Evolutionary conservation across 306 rosid species (phyloP).

Genomic region (Myrica gale): DNA sequence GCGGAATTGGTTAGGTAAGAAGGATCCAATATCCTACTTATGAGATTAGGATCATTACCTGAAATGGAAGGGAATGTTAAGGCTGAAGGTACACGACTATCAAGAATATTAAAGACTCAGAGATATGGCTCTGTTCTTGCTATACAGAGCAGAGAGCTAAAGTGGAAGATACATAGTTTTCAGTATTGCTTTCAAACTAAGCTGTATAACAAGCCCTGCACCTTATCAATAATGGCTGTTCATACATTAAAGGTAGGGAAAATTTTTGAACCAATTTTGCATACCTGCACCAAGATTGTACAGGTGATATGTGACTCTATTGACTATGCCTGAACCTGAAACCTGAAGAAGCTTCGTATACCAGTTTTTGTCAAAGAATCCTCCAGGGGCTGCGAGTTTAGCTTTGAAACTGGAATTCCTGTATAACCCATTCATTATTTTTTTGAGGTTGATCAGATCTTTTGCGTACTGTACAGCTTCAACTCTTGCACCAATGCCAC

Average conservation of each 20-base stretch:
- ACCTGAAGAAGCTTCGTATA: slow-evolving; percentile 64
- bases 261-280: slow-evolving; percentile 18
- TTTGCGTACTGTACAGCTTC: slow-evolving; percentile 74
- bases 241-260: background rate
- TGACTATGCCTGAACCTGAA: slow-evolving; percentile 62
- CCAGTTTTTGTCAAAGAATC: slow-evolving; percentile 80
- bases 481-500: slow-evolving; percentile 78
- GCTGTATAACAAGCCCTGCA: too few relatives aligned
- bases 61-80: slow-evolving; percentile 23
- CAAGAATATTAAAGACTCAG: too few relatives aligned
- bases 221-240: background rate
- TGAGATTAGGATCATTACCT: slow-evolving; percentile 66
- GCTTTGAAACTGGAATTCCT: slow-evolving; percentile 49
- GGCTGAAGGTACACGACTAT: background rate
- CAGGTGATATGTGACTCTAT: slow-evolving; percentile 71
- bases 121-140: background rate
- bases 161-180: too few relatives aligned
- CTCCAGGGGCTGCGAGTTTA: slow-evolving; percentile 82
- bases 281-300: slow-evolving; percentile 94
- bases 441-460: slow-evolving; percentile 67
- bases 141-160: background rate
- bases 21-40: slow-evolving; percentile 67
- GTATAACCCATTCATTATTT: slow-evolving; percentile 49
- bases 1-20: slow-evolving; percentile 42
- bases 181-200: too few relatives aligned